Percentiles rank a stretch among this genome's conserved stretches.
These are phyloP conservation scores for Paradendryphiella salina DNA, from an alignment of 2,329 filamentous ascomycete species.

Conservation along the genomic window DNA sequence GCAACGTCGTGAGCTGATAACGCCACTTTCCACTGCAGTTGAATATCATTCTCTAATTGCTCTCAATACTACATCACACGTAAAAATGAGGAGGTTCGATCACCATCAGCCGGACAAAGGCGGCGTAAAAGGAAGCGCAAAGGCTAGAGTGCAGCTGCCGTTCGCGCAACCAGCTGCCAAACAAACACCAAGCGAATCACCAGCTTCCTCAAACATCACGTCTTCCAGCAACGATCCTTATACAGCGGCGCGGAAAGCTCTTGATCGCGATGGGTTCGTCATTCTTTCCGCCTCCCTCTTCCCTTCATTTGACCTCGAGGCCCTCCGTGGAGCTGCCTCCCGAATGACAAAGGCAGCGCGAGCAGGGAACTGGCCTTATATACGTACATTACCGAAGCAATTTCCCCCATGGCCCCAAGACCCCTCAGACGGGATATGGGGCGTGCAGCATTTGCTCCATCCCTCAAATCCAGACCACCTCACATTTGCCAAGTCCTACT, in stretches of 20 bases:
- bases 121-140: conserved; percentile 15
- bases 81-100: conserved; percentile 7
- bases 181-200: not conserved
- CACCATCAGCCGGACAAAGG: conserved; percentile 17
- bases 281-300: conserved; percentile 68
- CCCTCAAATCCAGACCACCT: conserved; percentile 66
- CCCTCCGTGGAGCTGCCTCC: conserved; percentile 63
- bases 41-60: not conserved
- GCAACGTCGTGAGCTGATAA: not conserved
- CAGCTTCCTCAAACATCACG: conserved; percentile 12
- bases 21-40: not conserved
- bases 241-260: conserved; percentile 52
- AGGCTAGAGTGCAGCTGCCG: conserved; percentile 11
- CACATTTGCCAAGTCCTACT: conserved; percentile 71
- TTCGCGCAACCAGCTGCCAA: conserved; percentile 16
- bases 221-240: conserved; percentile 29
- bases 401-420: conserved; percentile 81
- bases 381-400: conserved; percentile 84
- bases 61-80: not conserved
- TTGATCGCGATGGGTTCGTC: conserved; percentile 75
- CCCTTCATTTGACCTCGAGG: conserved; percentile 52
- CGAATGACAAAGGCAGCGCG: conserved; percentile 65
- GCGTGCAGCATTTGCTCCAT: conserved; percentile 82
- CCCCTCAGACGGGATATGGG: conserved; percentile 74
- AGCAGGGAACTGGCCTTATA: conserved; percentile 74